A percentile compares a stretch with the other conserved stretches of the same genome.
Conservation (phyloP, 768 basidiomycete genomes). For the Phaeotremella skinneri region DNA sequence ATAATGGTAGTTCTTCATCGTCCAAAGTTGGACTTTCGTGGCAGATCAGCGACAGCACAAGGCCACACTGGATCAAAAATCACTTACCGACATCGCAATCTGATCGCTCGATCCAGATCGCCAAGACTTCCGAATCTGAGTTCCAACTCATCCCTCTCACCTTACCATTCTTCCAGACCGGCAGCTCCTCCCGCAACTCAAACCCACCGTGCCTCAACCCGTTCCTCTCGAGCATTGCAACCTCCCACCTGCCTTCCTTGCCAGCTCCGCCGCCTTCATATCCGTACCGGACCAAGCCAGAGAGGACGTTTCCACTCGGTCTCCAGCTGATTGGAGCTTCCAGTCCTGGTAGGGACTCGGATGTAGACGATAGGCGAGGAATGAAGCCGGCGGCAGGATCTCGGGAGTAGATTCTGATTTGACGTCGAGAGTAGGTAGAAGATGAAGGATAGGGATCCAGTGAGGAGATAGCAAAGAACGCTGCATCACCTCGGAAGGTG, state of each 20-base stretch:
- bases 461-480: slow-evolving; percentile 80
- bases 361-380: slow-evolving; percentile 68
- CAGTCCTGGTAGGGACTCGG: slow-evolving; percentile 76
- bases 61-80: background rate
- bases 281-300: slow-evolving; percentile 75
- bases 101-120: slow-evolving; percentile 74
- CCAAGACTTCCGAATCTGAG: slow-evolving; percentile 78
- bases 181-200: slow-evolving; percentile 56
- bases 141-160: slow-evolving; percentile 82
- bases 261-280: slow-evolving; percentile 60
- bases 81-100: slow-evolving; percentile 67
- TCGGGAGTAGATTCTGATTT: slow-evolving; percentile 73
- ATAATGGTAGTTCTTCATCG: slow-evolving; percentile 94
- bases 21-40: slow-evolving; percentile 83
- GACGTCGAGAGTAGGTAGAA: slow-evolving; percentile 53
- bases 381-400: slow-evolving; percentile 56
- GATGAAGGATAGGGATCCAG: slow-evolving; percentile 56
- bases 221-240: slow-evolving; percentile 94
- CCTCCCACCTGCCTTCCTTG: slow-evolving; percentile 68
- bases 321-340: slow-evolving; percentile 80
- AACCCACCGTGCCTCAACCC: slow-evolving; percentile 91
- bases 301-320: slow-evolving; percentile 83
- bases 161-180: slow-evolving; percentile 50
- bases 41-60: background rate
- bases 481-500: slow-evolving; percentile 90